Evolutionary conservation across 2,329 filamentous ascomycete genomes (phyloP), one percentile per base, ranked within the genome.

Genomic region (Gaeumannomyces sp.): DNA sequence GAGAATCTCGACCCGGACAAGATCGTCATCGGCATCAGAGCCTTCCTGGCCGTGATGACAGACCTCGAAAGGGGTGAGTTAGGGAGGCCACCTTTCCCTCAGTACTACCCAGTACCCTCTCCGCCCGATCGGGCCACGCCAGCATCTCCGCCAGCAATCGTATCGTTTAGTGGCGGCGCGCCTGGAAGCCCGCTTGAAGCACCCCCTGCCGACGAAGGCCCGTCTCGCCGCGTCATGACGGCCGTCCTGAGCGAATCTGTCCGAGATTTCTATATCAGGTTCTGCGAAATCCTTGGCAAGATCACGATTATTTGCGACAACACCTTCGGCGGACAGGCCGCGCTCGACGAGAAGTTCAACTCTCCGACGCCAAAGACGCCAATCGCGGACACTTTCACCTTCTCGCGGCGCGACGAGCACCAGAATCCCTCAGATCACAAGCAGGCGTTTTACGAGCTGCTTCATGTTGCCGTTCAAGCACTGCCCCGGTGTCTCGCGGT

Each of bases 271-370:
- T 97, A 98, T 75, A 82, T 89, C 64, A 89, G 90, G 63, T 99
- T 99, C 71, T 98, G 94, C 73, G 92, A 97, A 74, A 94, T 99
- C 29, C 80, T 99, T 10, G 95, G 94, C 31, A 96, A 97, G 74
- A 96, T 99, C 65, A 97, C 93, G 2, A 90, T 98, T 59, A 89
- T 98, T 45, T 99, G 95, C 76, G 95, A 99, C 75, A 95, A 97
- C 71, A 91, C 94, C 0, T 99, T 99, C 78, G 96, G 95, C 63
- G 95, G 95, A 0, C 95, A 99, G 78, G 95, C 94, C 38, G 92
- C 92, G 0, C 77, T 98, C 61, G 95, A 99, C 72, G 96, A 99
- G 75, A 98, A 97, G 73, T 97, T 98, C 73, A 91, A 85, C 67
- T 88, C 90, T 60, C 86, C 90, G 11, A 90, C 91, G 0, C 93